These are phyloP conservation scores for Ceriops zippeliana DNA, from an alignment of 345 rosid species.

Conservation along the genomic window DNA sequence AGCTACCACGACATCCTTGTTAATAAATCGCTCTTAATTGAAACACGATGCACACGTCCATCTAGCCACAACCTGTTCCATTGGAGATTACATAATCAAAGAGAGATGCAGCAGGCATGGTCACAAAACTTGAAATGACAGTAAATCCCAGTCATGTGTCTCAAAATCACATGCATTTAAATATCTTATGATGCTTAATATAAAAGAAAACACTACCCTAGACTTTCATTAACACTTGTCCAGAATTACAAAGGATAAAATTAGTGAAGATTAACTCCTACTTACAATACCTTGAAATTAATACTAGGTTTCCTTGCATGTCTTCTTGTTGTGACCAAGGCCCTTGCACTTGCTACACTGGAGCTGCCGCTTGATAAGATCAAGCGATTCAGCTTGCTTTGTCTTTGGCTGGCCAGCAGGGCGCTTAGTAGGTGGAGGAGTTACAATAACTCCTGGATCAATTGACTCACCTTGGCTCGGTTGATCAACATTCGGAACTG, in stretches of 20 bases:
- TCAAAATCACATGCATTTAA: not conserved
- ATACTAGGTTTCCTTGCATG: constrained; percentile 61
- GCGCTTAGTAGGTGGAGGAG: constrained; percentile 85
- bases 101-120: too few species aligned
- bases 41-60: too few species aligned
- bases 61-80: too few species aligned
- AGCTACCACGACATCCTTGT: too few species aligned
- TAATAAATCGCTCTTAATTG: too few species aligned
- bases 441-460: constrained; percentile 46
- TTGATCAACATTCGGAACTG: constrained; percentile 71
- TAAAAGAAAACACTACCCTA: constrained; percentile 1
- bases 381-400: constrained; percentile 60
- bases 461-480: constrained; percentile 40
- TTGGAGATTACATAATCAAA: too few species aligned
- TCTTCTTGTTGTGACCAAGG: constrained; percentile 89
- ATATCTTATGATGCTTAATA: not conserved
- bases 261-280: constrained; percentile 23
- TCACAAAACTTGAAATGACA: too few species aligned
- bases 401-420: constrained; percentile 80
- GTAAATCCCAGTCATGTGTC: too few species aligned
- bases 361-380: constrained; percentile 70
- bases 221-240: constrained; percentile 11
- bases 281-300: constrained; percentile 19
- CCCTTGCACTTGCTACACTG: constrained; percentile 99
- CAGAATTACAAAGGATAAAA: constrained; percentile 14